These are phyloP conservation scores for Saccharomycopsis guyanensis DNA, from an alignment of 805 yeast species.

Conservation along the genomic window DNA sequence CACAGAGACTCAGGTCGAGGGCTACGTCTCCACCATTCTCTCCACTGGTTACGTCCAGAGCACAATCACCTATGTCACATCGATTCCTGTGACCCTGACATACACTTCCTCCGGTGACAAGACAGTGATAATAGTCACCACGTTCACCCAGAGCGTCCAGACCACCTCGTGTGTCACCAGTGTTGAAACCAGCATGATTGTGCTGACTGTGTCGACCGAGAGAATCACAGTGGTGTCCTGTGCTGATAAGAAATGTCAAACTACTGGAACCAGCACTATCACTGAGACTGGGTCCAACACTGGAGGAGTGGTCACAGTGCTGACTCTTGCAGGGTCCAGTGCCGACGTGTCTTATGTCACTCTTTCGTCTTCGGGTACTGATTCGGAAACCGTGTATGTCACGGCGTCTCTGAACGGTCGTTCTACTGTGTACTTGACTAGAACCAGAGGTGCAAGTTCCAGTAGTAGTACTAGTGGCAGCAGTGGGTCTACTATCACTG, in stretches of 20 bases:
- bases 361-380: background rate
- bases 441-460: conserved; percentile 3
- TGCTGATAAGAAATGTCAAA: conserved; percentile 19
- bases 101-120: conserved; percentile 21
- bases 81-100: conserved; percentile 21
- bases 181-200: conserved; percentile 20
- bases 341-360: background rate
- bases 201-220: conserved; percentile 22
- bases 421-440: conserved; percentile 3
- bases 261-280: conserved; percentile 16
- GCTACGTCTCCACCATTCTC: conserved; percentile 16
- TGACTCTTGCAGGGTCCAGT: background rate
- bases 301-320: conserved; percentile 7
- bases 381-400: background rate
- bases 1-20: conserved; percentile 13
- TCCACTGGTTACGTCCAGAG: conserved; percentile 21
- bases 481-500: background rate
- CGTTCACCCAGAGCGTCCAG: conserved; percentile 17
- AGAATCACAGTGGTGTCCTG: conserved; percentile 19
- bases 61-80: conserved; percentile 18
- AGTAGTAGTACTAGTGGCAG: background rate
- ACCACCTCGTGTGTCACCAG: conserved; percentile 21
- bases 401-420: background rate
- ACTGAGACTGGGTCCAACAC: background rate
- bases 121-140: conserved; percentile 20